A percentile compares a stretch with the other conserved stretches of the same genome.
phyloP scores from a whole-genome alignment of 2,329 filamentous ascomycete species.

The Sporothrix inflata region DNA sequence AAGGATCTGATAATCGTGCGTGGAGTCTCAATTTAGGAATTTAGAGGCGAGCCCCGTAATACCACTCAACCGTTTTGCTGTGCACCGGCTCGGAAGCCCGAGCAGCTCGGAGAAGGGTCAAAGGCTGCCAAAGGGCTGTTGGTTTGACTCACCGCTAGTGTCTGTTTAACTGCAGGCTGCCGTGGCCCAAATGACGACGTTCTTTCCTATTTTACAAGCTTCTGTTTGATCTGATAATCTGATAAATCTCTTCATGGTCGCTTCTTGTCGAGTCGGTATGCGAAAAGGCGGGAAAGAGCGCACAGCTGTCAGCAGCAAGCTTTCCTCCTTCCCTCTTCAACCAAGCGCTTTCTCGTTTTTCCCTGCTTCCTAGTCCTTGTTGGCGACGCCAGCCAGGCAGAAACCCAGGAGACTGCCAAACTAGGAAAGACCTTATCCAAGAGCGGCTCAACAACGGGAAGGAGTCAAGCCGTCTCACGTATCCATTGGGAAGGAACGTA shows the following conservation, averaged over 20 bases:
- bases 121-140: neutral
- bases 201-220: neutral
- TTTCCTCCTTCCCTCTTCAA: constrained; percentile 2
- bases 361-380: neutral
- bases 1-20: constrained; percentile 29
- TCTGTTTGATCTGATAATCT: neutral
- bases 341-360: neutral
- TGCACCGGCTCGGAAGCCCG: constrained; percentile 10
- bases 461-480: neutral
- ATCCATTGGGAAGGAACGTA: neutral
- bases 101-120: neutral
- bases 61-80: neutral
- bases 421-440: neutral
- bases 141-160: constrained; percentile 15
- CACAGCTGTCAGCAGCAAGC: neutral
- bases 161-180: neutral
- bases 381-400: constrained; percentile 20
- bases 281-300: neutral
- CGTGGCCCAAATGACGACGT: neutral
- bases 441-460: neutral
- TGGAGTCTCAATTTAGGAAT: neutral
- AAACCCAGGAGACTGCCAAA: neutral
- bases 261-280: neutral
- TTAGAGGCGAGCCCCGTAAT: constrained; percentile 10
- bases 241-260: neutral